A percentile compares a stretch with the other conserved stretches of the same genome.
Evolutionary conservation across 202 grass and related monocot genomes (phyloP).

Genomic region (Digitaria exilis): DNA sequence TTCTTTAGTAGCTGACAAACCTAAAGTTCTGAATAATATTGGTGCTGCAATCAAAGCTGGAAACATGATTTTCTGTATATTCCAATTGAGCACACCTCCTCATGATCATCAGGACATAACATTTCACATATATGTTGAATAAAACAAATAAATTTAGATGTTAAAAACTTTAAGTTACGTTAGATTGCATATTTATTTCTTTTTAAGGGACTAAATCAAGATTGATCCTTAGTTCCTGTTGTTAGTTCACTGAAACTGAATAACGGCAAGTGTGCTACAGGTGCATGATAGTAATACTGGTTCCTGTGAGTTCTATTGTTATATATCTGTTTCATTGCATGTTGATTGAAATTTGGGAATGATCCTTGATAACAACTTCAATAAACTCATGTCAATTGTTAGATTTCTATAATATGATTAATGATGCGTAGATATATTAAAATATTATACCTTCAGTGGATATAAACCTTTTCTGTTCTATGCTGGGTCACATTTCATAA

Average conservation of each 20-base stretch:
- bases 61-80: not conserved
- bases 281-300: constrained; percentile 1
- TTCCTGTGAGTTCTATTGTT: not conserved
- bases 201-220: not conserved
- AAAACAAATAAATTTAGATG: not conserved
- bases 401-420: not conserved
- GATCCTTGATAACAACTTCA: not conserved
- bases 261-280: not conserved
- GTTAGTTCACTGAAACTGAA: not conserved
- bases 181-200: not conserved
- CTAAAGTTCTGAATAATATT: not conserved
- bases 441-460: not conserved
- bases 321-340: not conserved
- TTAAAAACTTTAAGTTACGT: not conserved
- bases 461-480: not conserved
- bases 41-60: not conserved
- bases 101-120: not conserved
- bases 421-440: not conserved
- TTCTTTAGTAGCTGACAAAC: not conserved
- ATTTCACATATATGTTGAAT: not conserved
- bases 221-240: not conserved
- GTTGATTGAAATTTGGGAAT: not conserved
- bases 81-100: not conserved
- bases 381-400: not conserved
- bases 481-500: constrained; percentile 3